phyloP scores from a whole-genome alignment of 805 yeast species.

The Wickerhamomyces bisporus region DNA sequence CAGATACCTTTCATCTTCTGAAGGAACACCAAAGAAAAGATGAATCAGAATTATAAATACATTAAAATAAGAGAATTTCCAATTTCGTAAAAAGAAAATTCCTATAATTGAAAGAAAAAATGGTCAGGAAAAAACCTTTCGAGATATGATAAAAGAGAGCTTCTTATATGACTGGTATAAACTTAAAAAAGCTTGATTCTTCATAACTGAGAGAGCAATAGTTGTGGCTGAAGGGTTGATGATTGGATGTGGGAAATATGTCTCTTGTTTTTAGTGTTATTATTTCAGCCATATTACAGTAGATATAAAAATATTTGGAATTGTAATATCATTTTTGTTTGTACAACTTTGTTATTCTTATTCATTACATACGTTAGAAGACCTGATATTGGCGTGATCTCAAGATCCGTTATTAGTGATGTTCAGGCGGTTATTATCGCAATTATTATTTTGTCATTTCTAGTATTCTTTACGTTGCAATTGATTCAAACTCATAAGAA shows the following conservation, averaged over 20 bases:
- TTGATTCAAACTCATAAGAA: no score
- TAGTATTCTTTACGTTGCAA: no score
- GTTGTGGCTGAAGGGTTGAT: conserved; percentile 33
- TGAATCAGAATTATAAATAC: neutral
- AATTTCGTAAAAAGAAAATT: neutral
- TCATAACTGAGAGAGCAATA: conserved; percentile 31
- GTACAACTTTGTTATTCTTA: conserved; percentile 34
- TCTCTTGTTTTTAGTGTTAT: conserved; percentile 22
- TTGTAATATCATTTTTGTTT: conserved; percentile 33
- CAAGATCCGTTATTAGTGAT: no score
- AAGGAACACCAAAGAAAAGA: conserved; percentile 16
- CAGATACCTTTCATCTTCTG: conserved; percentile 11
- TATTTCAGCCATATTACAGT: conserved; percentile 26
- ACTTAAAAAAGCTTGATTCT: conserved; percentile 36
- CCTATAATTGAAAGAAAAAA: no score
- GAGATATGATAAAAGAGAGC: no score
- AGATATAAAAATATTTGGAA: conserved; percentile 25
- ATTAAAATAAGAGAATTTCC: neutral
- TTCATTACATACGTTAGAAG: conserved; percentile 38
- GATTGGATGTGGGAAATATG: conserved; percentile 39
- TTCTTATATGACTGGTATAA: conserved; percentile 39
- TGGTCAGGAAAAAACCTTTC: no score
- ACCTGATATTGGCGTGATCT: conserved; percentile 31
- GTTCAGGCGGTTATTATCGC: no score
- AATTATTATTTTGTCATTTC: no score